These are phyloP conservation scores for Geotrichum fermentans DNA, from an alignment of 1,139 yeast genomes.

Conservation along the genomic window DNA sequence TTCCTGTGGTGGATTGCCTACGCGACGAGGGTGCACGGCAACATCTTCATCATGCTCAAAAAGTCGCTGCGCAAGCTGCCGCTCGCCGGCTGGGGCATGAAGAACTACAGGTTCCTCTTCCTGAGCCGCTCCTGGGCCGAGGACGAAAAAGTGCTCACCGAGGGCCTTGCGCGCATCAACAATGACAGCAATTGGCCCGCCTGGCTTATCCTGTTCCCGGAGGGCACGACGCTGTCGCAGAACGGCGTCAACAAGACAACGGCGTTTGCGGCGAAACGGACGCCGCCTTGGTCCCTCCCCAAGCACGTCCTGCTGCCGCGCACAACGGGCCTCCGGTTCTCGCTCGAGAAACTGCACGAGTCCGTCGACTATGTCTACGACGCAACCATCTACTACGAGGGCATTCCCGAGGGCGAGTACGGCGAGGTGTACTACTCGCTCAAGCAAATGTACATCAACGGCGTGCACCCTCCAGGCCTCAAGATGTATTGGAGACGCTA, in stretches of 20 bases:
- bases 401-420: slow-evolving; percentile 53
- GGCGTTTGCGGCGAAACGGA: slow-evolving; percentile 50
- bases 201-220: slow-evolving; percentile 77
- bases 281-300: slow-evolving; percentile 40
- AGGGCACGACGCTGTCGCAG: slow-evolving; percentile 81
- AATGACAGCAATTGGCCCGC: slow-evolving; percentile 37
- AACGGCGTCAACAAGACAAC: slow-evolving; percentile 58
- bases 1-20: slow-evolving; percentile 85
- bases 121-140: slow-evolving; percentile 78
- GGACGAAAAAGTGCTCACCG: slow-evolving; percentile 59
- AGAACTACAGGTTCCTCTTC: slow-evolving; percentile 69
- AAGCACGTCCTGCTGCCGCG: slow-evolving; percentile 75
- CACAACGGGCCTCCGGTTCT: slow-evolving; percentile 68
- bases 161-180: slow-evolving; percentile 52
- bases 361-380: slow-evolving; percentile 72
- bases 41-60: slow-evolving; percentile 68
- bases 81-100: slow-evolving; percentile 83
- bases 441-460: slow-evolving; percentile 57
- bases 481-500: slow-evolving; percentile 60
- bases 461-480: slow-evolving; percentile 64
- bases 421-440: slow-evolving; percentile 78
- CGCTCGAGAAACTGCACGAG: slow-evolving; percentile 54
- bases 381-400: slow-evolving; percentile 76
- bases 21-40: slow-evolving; percentile 59
- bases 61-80: slow-evolving; percentile 74